Evolutionary conservation across 768 basidiomycete species (phyloP).

Genomic region (Termitomyces sp.): DNA sequence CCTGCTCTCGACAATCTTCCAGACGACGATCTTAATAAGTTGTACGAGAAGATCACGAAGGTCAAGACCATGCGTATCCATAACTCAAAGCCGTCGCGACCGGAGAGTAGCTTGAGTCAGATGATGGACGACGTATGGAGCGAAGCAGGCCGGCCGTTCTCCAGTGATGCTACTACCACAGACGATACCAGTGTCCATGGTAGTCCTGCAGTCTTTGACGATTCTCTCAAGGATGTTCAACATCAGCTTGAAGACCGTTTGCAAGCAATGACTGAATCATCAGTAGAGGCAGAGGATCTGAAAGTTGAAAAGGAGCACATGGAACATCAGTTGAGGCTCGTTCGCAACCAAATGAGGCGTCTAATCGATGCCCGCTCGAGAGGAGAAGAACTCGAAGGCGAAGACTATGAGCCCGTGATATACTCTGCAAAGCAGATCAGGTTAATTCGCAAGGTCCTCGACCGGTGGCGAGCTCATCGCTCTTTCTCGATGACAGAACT

Average conservation of each 20-base stretch:
- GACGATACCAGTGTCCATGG: conserved; percentile 78
- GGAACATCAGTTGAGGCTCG: conserved; percentile 79
- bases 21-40: conserved; percentile 90
- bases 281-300: conserved; percentile 74
- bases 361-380: conserved; percentile 70
- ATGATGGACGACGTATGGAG: conserved; percentile 82
- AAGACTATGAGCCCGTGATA: conserved; percentile 72
- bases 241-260: conserved; percentile 70
- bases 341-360: conserved; percentile 78
- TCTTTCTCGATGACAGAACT: conserved; percentile 92
- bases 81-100: conserved; percentile 64
- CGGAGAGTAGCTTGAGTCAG: conserved; percentile 85
- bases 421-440: conserved; percentile 80
- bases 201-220: conserved; percentile 60
- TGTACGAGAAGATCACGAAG: conserved; percentile 92
- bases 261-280: conserved; percentile 47
- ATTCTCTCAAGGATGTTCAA: conserved; percentile 64
- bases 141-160: conserved; percentile 74
- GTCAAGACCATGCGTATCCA: conserved; percentile 86
- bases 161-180: conserved; percentile 66
- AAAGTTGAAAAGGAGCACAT: conserved; percentile 91
- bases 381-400: conserved; percentile 66
- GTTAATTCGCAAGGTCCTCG: conserved; percentile 76
- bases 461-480: conserved; percentile 79
- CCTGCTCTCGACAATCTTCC: conserved; percentile 89